Base-by-base conservation (phyloP, 768 basidiomycete species). In the Mrakia blollopis region DNA sequence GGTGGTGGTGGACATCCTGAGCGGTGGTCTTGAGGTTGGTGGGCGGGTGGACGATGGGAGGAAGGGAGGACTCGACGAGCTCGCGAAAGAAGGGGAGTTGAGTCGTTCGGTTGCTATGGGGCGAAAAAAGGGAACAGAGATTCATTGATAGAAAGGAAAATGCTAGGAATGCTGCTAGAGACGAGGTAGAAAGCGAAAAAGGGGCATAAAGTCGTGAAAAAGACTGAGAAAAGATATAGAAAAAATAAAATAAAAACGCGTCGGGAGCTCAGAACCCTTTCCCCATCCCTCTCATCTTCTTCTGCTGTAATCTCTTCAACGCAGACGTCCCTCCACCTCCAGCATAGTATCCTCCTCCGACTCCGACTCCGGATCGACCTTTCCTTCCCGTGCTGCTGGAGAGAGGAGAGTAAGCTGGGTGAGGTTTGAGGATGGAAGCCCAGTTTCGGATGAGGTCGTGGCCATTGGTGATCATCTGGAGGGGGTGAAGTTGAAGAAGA, bases 401-500 rank as follows among this genome's bases (percentile, higher is more conserved):
- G 57, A 57, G 57, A 0, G 57, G 28, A 5, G 57, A 44, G 16
- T 37, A 21, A 37, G 65, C 35, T 0, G 39, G 65, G 65, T 68
- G 65, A 1, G 65, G 65, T 37, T 68, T 41, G 37, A 68, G 65
- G 18, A 68, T 39, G 3, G 23, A 35, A 7, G 65, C 18, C 65
- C 65, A 68, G 65, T 35, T 39, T 10, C 65, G 39, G 65, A 68
- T 68, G 37, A 68, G 65, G 35, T 68, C 65, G 65, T 68, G 65
- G 37, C 65, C 65, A 23, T 68, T 41, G 32, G 65, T 68, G 65
- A 68, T 68, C 65, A 41, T 39, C 65, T 68, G 32, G 18, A 25
- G 32, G 8, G 13, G 5, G 61, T 2, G 2, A 68, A 14, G 21
- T 6, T 16, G 65, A 11, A 13, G 18, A 25, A 44, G 39, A 9